Evolutionary conservation across 1,284 basidiomycete species (phyloP), one percentile per base, ranked within the genome.

Genomic region (Rhodotorula mucilaginosa): DNA sequence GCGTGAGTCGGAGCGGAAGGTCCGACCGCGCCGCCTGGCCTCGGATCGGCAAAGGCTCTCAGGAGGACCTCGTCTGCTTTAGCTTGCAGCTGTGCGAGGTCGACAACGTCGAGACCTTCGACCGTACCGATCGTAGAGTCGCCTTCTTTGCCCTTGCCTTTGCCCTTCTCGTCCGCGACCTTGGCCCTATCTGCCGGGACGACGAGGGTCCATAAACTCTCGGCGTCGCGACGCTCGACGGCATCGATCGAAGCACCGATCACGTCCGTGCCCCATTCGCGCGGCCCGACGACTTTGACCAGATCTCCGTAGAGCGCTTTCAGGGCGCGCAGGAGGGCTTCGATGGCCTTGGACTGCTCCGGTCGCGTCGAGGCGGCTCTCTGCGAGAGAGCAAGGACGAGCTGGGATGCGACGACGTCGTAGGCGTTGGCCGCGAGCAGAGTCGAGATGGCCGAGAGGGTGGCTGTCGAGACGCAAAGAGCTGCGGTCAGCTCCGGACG

Each of bases 301-400:
- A 76, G 67, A n/a, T 76, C 77, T 58, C 65, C n/a, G 69, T 66
- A 77, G 31, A 78, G 65, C 29, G 69, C 56, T 54, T 72, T 75
- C 52, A 78, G 64, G 4, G 72, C 70, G 3, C 77, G 72, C 5
- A 78, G 64, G 49, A 70, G 61, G 34, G 64, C 49, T 31, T 74
- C 72, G 66, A 71, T n/a, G 31, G 65, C 47, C 39, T 69, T 69
- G 47, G 34, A 8, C 23, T 19, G 23, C 49, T n/a, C 15, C 0
- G 44, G 26, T 23, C 15, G 44, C 51, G n/a, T 13, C 4, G 56
- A 12, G 26, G 70, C 57, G 19, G 52, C 19, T 19, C 19, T 16
- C 8, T 52, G 61, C 47, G 49, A 62, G 61, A 21, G 26, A 23
- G 39, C 18, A 10, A 13, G 2, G 10, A 44, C 39, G 7, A 44